phyloP scores from a whole-genome alignment of 768 basidiomycete genomes.

The Rhizopogon roseolus region DNA sequence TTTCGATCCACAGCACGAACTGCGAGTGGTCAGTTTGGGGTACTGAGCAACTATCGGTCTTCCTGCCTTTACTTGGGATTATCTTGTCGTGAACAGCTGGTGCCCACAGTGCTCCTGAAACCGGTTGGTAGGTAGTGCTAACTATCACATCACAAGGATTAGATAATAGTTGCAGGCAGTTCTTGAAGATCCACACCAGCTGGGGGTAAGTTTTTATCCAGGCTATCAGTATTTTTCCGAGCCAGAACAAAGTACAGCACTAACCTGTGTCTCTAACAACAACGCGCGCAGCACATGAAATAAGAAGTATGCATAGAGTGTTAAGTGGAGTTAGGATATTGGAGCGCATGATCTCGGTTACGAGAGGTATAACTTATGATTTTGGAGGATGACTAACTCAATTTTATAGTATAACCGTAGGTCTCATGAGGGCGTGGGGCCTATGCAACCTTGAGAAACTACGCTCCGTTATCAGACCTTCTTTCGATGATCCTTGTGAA shows the following conservation, averaged over 20 bases:
- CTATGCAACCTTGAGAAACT: not conserved
- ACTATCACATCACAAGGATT: not conserved
- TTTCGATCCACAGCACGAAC: not conserved
- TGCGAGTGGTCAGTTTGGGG: not conserved
- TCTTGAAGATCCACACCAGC: not conserved
- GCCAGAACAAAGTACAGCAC: not conserved
- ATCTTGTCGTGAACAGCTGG: not conserved
- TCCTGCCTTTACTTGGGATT: not conserved
- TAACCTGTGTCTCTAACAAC: not conserved
- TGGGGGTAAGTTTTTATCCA: not conserved
- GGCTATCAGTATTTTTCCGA: not conserved
- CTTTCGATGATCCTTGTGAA: not conserved
- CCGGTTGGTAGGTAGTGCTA: not conserved
- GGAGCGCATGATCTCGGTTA: not conserved
- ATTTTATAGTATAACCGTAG: not conserved
- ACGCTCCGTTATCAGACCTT: not conserved
- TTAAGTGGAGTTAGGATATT: not conserved
- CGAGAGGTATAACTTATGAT: not conserved
- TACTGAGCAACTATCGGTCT: not conserved
- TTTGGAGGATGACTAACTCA: not conserved
- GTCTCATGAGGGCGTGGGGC: not conserved
- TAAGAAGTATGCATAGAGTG: not conserved
- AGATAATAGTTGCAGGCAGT: not conserved
- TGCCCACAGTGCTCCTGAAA: not conserved
- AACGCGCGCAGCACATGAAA: not conserved